Base-by-base conservation (phyloP, 2,329 filamentous ascomycete genomes). In the Ambrosiella xylebori region DNA sequence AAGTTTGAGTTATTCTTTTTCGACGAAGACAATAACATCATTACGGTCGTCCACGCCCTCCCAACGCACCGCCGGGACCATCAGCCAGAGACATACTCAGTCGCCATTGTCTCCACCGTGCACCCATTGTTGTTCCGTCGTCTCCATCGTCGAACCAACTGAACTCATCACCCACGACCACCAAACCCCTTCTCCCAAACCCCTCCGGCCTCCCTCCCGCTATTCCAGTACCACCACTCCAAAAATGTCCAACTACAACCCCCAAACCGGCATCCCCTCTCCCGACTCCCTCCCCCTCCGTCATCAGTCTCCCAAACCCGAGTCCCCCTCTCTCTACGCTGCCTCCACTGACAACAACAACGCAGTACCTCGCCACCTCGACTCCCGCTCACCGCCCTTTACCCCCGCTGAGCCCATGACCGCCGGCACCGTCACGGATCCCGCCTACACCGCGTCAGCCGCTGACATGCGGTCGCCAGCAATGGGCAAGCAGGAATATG, bases 221-320 rank as follows among this genome's bases (percentile, higher is more conserved):
- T 15, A 17, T 19, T 40, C 15, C 15, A 5, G n/a, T 27, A 12
- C 39, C 55, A 41, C 44, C 35, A 27, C 27, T 27, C 27, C 27
- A 27, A 27, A 27, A 27, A 57, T 57, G 55, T 27, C 44, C 55
- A 19, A 44, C 4, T 45, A 50, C 11, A 12, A 50, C 9, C 19
- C 38, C 15, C 13, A 37, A 19, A 17, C 6, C n/a, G 55, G 55
- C 12, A 49, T 57, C 6, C 41, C 44, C 35, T 50, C 55, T 12
- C 55, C 55, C 37, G 55, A 57, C 7, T 50, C 44, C 55, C 55
- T 57, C 35, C 44, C 44, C 12, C 44, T 57, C 27, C 27, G 12
- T 12, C 44, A 38, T 7, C 50, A 38, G 19, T 51, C 55, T 7
- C 55, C 55, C 44, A 35, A 51, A 45, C 45, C 55, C 9, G 55